Evolutionary conservation across 306 rosid genomes (phyloP), one percentile per base, ranked within the genome.

Genomic region (Sphenostylis stenocarpa): DNA sequence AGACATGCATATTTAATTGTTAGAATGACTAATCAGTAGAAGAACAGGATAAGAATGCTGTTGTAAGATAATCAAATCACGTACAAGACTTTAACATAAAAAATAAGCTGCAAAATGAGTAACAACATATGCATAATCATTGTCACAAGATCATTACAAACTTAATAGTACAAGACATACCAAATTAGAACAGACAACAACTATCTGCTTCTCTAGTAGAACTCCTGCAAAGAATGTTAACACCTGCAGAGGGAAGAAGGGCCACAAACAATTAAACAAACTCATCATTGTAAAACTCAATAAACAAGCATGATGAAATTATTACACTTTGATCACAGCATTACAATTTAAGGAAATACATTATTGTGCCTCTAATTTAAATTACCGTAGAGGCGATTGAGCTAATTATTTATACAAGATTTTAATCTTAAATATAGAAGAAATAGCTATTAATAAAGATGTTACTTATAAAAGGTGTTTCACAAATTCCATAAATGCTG

Each of bases 151-250:
- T 47, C 16, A 23, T 65, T 76, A 45, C 36, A 73, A 74, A 73
- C 81, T 34, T 52, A 44, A 74, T 57, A 63, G 72, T 44, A 39
- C 13, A 71, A 41, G 20, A 72, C 90, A 49, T 85, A 95, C 98
- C 98, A 95, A 85, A 85, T 92, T 92, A 61, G 97, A 90, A 84
- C 96, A 90, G 78, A 90, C 83, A 64, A 96, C 87, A 70, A 87
- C 86, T 68, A 89, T 96, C 67, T 92, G 97, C 91, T 92, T 92
- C 87, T 96, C 99, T 79, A 96, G 78, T 79, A 96, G 81, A 45
- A 91, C 91, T 86, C 94, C 99, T 1, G 97, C 97, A 82, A 92
- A 85, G 76, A 90, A 76, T 60, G 77, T 70, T 38, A 78, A 70
- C 5, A 78, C 72, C 83, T 79, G 83, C 72, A 71, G 20, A 24